Conservation (phyloP, 805 yeast species). For the Teunomyces lycoperdinae region DNA sequence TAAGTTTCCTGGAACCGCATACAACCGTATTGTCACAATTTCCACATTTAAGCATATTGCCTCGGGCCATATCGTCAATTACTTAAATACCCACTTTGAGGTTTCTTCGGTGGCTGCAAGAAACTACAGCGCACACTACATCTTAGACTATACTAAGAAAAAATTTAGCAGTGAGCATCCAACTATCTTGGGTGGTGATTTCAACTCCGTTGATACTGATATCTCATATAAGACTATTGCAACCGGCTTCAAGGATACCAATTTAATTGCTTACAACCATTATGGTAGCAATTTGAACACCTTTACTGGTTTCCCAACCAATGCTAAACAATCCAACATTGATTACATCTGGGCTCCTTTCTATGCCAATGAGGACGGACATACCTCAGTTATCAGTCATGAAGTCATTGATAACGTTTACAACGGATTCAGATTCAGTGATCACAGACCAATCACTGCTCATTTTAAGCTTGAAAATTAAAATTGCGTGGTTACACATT, state of each 20-base stretch:
- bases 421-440: slow-evolving; percentile 38
- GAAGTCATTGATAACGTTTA: slow-evolving; percentile 36
- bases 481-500: background rate
- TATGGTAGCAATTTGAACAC: slow-evolving; percentile 32
- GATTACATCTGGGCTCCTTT: slow-evolving; percentile 37
- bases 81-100: slow-evolving; percentile 51
- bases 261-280: slow-evolving; percentile 1
- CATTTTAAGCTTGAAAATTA: slow-evolving; percentile 19
- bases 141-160: slow-evolving; percentile 15
- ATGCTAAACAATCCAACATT: slow-evolving; percentile 26
- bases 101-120: slow-evolving; percentile 47
- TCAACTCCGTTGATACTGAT: slow-evolving; percentile 39
- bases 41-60: slow-evolving; percentile 22
- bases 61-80: slow-evolving; percentile 21
- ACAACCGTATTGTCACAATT: slow-evolving; percentile 38
- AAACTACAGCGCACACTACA: slow-evolving; percentile 42
- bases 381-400: slow-evolving; percentile 20
- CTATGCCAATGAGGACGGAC: slow-evolving; percentile 16
- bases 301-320: slow-evolving; percentile 37
- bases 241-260: slow-evolving; percentile 32
- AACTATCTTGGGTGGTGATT: slow-evolving; percentile 53
- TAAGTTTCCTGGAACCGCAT: slow-evolving; percentile 48
- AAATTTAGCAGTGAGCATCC: slow-evolving; percentile 23
- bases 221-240: slow-evolving; percentile 33
- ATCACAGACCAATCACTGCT: slow-evolving; percentile 45